Base-by-base conservation (phyloP, 2,329 filamentous ascomycete species). In the Xylariaceae sp. region DNA sequence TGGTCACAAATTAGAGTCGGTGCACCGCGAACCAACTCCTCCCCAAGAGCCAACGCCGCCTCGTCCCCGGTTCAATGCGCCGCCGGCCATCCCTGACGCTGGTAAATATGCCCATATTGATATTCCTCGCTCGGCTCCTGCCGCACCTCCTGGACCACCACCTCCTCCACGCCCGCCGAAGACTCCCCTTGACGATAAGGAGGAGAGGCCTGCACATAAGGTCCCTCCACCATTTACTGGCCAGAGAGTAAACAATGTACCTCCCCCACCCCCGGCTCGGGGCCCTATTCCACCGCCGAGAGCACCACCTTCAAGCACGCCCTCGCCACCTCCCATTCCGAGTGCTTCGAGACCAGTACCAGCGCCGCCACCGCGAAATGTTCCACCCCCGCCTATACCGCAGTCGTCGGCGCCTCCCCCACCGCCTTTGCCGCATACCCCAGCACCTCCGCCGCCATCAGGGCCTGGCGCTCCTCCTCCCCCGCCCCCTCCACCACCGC, bases 11-110 rank as follows among this genome's bases (percentile, higher is more conserved):
- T 43, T 60, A 14, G 75, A 79, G 16, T 27, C 44, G 7, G 38
- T 39, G 32, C 46, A 41, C 48, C 65, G 64, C 39, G 71, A 71
- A 47, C 64, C 67, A n/a, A 68, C 72, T 26, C 78, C 85, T n/a
- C 75, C 83, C 19, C 73, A 81, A 55, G 83, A 87, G 43, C 76
- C 83, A 11, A 80, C 82, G 11, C 85, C 87, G 9, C 78, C 81
- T 13, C 73, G 73, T 8, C 75, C 80, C 15, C 75, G 81, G 36
- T 97, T 94, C 67, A 76, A 81, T 49, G 90, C 87, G 7, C 92
- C 92, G 31, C 92, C 92, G 23, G 86, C 90, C 2, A 66, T 97
- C 43, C 79, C 87, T 39, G 89, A 95, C 61, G 92, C 92, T 41
- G 92, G 92, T 26, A 94, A 87, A 63, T 92, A 79, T 57, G 88